Evolutionary conservation across 768 basidiomycete genomes (phyloP).

Genomic region (Pholiota conissans): DNA sequence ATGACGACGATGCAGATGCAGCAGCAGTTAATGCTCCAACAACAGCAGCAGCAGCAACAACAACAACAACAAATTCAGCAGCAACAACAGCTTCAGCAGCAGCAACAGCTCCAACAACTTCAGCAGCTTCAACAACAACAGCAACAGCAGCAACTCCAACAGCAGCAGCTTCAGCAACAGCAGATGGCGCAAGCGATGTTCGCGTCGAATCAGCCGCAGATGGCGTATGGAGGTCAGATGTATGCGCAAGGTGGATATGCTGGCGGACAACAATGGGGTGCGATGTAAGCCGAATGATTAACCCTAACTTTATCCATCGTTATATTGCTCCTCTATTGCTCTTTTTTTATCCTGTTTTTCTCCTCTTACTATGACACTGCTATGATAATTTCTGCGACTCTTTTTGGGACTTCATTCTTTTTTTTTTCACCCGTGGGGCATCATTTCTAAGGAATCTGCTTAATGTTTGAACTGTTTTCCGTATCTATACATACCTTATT

Average conservation of each 20-base stretch:
- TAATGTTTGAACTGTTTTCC: no score
- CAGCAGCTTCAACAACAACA: conserved; percentile 18
- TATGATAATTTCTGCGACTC: no score
- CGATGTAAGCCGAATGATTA: conserved; percentile 25
- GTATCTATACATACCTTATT: no score
- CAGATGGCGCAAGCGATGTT: conserved; percentile 25
- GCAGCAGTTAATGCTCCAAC: conserved; percentile 25
- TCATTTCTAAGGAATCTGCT: no score
- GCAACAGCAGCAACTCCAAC: conserved; percentile 7
- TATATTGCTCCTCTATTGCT: background rate
- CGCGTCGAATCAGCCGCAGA: conserved; percentile 12
- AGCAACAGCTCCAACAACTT: conserved; percentile 24
- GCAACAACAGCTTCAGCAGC: conserved; percentile 28
- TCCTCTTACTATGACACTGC: background rate
- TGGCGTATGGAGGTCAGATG: conserved; percentile 16
- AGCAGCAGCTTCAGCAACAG: conserved; percentile 10
- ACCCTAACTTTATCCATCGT: background rate
- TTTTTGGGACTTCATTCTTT: no score
- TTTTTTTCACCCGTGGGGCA: conserved; percentile 16
- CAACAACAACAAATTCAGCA: conserved; percentile 20
- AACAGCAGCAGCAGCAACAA: conserved; percentile 19
- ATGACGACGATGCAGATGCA: conserved; percentile 34
- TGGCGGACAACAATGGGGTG: conserved; percentile 36
- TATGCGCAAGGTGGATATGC: conserved; percentile 24
- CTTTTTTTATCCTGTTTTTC: background rate